Percentiles rank a stretch among this genome's conserved stretches.
phyloP scores from a whole-genome alignment of 495 filamentous ascomycete genomes.

The Annulohypoxylon moriforme region DNA sequence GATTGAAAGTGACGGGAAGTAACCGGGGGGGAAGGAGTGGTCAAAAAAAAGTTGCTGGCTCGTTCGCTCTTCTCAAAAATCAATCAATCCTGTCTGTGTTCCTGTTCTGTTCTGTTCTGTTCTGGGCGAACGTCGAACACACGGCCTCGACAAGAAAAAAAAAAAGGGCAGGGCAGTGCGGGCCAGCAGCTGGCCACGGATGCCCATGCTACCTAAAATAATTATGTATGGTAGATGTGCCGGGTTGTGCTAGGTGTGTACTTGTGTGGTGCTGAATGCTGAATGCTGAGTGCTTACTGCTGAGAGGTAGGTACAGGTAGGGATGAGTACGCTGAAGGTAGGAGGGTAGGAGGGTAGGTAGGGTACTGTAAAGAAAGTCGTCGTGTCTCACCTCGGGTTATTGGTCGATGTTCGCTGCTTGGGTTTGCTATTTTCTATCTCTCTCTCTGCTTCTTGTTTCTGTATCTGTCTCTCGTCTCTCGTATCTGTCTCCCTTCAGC shows the following conservation, averaged over 20 bases:
- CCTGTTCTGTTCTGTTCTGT: constrained; percentile 24
- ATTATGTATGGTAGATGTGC: constrained; percentile 24
- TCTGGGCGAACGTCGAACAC: constrained; percentile 30
- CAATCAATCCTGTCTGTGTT: constrained; percentile 37
- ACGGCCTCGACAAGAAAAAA: constrained; percentile 32
- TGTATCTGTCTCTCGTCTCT: constrained; percentile 7
- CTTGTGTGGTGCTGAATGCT: constrained; percentile 3
- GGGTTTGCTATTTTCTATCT: constrained; percentile 14
- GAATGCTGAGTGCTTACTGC: constrained; percentile 6
- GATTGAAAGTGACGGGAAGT: constrained; percentile 45
- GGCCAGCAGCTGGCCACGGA: constrained; percentile 50
- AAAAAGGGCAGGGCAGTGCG: constrained; percentile 52
- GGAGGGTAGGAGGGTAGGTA: not conserved
- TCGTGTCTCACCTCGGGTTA: constrained; percentile 49
- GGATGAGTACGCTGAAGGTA: too few species aligned
- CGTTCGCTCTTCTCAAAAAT: constrained; percentile 33
- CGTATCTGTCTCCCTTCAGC: constrained; percentile 28
- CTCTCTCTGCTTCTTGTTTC: not conserved
- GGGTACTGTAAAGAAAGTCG: constrained; percentile 32
- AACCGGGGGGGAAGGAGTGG: constrained; percentile 41
- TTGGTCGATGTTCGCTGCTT: constrained; percentile 12
- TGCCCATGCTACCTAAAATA: constrained; percentile 51
- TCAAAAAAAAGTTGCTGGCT: constrained; percentile 42
- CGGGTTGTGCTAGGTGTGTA: constrained; percentile 31
- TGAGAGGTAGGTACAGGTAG: not conserved